phyloP scores from a whole-genome alignment of 116 monocot species.

The Phalaenopsis hybrid region DNA sequence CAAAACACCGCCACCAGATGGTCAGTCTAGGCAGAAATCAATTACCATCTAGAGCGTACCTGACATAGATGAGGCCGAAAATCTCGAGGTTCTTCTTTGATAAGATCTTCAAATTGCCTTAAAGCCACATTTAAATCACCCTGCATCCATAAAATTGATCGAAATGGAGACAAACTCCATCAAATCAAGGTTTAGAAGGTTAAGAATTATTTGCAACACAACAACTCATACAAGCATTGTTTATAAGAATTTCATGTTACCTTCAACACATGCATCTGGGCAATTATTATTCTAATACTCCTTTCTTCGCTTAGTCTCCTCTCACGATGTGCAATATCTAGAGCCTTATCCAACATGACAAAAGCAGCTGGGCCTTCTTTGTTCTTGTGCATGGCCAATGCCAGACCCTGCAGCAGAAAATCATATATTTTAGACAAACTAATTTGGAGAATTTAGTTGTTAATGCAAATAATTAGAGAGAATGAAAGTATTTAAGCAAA shows the following conservation, averaged over 20 bases:
- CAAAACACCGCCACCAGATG: too few relatives aligned
- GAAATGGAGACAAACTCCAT: not conserved
- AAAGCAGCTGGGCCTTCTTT: constrained; percentile 56
- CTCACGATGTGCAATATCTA: constrained; percentile 63
- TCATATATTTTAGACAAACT: not conserved
- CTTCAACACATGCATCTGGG: constrained; percentile 89
- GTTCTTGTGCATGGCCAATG: constrained; percentile 81
- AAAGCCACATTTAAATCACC: constrained; percentile 65
- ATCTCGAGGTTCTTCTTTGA: constrained; percentile 69
- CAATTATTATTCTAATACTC: constrained; percentile 78
- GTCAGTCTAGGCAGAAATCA: too few relatives aligned
- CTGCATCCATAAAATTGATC: constrained; percentile 26
- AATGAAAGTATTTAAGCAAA: too few relatives aligned
- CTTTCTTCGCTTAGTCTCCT: constrained; percentile 67
- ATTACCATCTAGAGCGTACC: constrained; percentile 26
- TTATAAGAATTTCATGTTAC: constrained; percentile 17
- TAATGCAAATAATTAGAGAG: too few relatives aligned
- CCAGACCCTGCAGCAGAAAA: constrained; percentile 56
- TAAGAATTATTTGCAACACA: too few relatives aligned
- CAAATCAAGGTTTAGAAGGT: not conserved
- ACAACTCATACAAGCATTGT: not conserved
- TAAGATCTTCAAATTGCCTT: constrained; percentile 54
- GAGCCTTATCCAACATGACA: constrained; percentile 68
- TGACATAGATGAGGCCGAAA: constrained; percentile 86
- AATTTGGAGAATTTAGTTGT: not conserved